Evolutionary conservation across 2,329 filamentous ascomycete species (phyloP).

Genomic region (Aspergillus quadrilineatus): DNA sequence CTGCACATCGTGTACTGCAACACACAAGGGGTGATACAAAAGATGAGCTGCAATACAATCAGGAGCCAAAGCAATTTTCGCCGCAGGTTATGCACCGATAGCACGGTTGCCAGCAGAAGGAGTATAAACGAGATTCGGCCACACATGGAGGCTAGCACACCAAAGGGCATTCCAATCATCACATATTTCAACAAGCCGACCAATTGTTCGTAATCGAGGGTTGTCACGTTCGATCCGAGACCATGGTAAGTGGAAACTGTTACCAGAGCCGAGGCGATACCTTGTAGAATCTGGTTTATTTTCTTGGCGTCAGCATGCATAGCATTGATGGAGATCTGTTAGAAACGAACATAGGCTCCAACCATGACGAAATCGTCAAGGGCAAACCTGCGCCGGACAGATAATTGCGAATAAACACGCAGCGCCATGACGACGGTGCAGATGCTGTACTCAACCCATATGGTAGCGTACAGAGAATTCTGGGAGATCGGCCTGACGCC

Average conservation of each 20-base stretch:
- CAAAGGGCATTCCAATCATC: conserved; percentile 5
- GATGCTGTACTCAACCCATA: conserved; percentile 9
- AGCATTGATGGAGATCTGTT: neutral
- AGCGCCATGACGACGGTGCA: conserved; percentile 7
- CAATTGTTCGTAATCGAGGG: neutral
- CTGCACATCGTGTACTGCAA: conserved; percentile 6
- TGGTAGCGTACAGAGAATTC: neutral
- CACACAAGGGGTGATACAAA: neutral
- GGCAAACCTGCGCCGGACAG: neutral
- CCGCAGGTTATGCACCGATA: neutral
- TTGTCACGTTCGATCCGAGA: neutral
- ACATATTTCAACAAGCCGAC: neutral
- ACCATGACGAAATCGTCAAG: conserved; percentile 7
- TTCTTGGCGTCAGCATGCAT: neutral
- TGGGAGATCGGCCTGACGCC: neutral
- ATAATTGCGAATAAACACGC: neutral
- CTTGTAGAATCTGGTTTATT: neutral
- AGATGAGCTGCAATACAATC: neutral
- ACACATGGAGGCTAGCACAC: neutral
- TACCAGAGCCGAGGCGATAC: neutral
- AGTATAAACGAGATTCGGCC: conserved; percentile 9
- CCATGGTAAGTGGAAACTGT: neutral
- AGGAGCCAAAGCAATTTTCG: conserved; percentile 5
- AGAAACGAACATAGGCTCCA: conserved; percentile 1
- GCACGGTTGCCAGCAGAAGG: neutral